Conservation (phyloP, 1,284 basidiomycete species). For the Xerocomus nothofagi region DNA sequence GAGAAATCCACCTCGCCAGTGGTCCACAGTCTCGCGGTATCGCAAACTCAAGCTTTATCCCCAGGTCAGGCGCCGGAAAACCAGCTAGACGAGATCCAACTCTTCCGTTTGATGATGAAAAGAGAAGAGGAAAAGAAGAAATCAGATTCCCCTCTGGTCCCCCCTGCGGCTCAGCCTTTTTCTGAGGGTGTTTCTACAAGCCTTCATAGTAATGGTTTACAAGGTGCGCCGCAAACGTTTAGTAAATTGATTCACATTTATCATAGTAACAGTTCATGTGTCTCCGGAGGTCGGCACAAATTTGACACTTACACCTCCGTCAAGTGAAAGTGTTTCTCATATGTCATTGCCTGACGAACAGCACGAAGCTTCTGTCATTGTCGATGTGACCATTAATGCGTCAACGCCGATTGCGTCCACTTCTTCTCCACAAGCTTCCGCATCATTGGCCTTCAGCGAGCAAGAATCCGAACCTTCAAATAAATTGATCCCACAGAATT, state of each 20-base stretch:
- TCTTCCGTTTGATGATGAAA: conserved; percentile 86
- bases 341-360: conserved; percentile 14
- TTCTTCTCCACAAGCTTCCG: conserved; percentile 19
- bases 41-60: conserved; percentile 35
- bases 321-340: conserved; percentile 11
- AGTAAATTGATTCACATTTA: conserved; percentile 13
- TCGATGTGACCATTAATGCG: conserved; percentile 1
- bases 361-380: conserved; percentile 1
- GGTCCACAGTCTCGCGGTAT: conserved; percentile 6
- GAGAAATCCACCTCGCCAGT: conserved; percentile 42
- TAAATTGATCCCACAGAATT: conserved; percentile 33
- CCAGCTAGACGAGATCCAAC: conserved; percentile 78
- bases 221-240: conserved; percentile 23
- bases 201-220: conserved; percentile 11
- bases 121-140: conserved; percentile 73
- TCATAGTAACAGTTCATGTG: conserved; percentile 14
- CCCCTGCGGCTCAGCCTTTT: not conserved
- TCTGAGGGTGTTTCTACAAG: conserved; percentile 9
- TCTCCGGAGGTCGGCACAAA: conserved; percentile 12
- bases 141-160: conserved; percentile 30
- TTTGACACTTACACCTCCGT: conserved; percentile 3
- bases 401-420: conserved; percentile 5
- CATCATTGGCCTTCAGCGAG: not conserved
- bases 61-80: conserved; percentile 30
- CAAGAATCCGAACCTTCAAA: conserved; percentile 33